phyloP scores from a whole-genome alignment of 2,329 filamentous ascomycete species.

The Aspergillus brasiliensis region DNA sequence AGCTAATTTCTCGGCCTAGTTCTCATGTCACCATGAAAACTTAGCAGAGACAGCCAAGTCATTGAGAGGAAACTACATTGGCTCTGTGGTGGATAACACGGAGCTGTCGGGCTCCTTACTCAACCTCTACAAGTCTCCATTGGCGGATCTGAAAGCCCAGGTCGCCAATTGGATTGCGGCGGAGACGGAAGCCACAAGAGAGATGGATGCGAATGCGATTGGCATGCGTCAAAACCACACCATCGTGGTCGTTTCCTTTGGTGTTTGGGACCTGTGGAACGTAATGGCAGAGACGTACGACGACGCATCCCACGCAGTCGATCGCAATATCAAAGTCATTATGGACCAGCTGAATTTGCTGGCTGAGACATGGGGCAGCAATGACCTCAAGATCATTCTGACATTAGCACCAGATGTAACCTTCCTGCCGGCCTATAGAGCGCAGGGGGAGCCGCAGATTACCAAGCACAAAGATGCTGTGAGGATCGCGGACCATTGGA shows the following conservation, averaged over 20 bases:
- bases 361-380: constrained; percentile 29
- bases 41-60: constrained; percentile 34
- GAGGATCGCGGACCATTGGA: constrained; percentile 39
- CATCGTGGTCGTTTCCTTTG: constrained; percentile 41
- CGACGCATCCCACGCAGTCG: constrained; percentile 27
- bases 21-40: constrained; percentile 39
- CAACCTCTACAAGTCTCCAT: constrained; percentile 27
- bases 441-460: constrained; percentile 23
- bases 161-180: constrained; percentile 38
- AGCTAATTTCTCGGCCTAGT: constrained; percentile 23
- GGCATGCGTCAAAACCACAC: constrained; percentile 32
- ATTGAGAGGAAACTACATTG: constrained; percentile 28
- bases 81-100: constrained; percentile 38
- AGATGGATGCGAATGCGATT: constrained; percentile 26
- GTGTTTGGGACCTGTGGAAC: constrained; percentile 45
- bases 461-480: constrained; percentile 37
- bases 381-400: constrained; percentile 40
- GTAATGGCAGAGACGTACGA: constrained; percentile 31
- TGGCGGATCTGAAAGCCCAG: constrained; percentile 42
- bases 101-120: constrained; percentile 29
- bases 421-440: constrained; percentile 41
- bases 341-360: constrained; percentile 36
- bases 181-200: constrained; percentile 29
- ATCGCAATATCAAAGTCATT: constrained; percentile 35
- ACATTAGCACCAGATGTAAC: constrained; percentile 43